Evolutionary conservation across 2,329 filamentous ascomycete species (phyloP), one percentile per base, ranked within the genome.

Genomic region (Cyclaneusma minus): DNA sequence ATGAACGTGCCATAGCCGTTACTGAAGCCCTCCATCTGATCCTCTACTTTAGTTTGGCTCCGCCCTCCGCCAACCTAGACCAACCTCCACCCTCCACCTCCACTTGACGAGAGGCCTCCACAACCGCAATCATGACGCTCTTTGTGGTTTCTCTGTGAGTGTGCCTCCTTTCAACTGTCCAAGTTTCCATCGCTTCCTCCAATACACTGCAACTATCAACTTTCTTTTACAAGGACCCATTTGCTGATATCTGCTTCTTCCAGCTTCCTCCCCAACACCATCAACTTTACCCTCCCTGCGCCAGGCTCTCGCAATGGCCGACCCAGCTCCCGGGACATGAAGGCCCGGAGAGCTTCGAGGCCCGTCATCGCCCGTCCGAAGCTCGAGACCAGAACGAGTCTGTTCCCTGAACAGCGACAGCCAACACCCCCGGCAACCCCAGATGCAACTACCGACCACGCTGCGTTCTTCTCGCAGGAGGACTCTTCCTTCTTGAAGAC

Each of bases 251-350:
- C 10, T 28, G 14, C 10, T 29, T 9, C 16, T 16, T 9, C n/a
- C 47, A 93, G 85, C 30, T 93, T 93, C 48, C 68, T 94, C 18
- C 87, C 87, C 17, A 85, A 92, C 50, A 95, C 87, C 21, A 64
- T 93, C 44, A 75, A 92, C 51, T 95, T 95, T 51, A 74, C 75
- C 40, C 62, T 80, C 30, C 68, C 69, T 7, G 61, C 62, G 20
- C 42, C 34, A 30, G 62, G 60, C 16, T 16, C 35, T 31, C 20
- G 29, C 31, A 21, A 39, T 35, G 32, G 31, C 33, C 2, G 30
- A 20, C 15, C 28, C 27, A n/a, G n/a, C n/a, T n/a, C n/a, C n/a
- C n/a, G n/a, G n/a, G n/a, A n/a, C n/a, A 35, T 14, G 29, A 17
- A 8, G 9, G 19, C 26, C 11, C 29, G 27, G 40, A 33, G 8